These are phyloP conservation scores for Eucalyptus tenuipes DNA, from an alignment of 345 rosid species.

Conservation along the genomic window DNA sequence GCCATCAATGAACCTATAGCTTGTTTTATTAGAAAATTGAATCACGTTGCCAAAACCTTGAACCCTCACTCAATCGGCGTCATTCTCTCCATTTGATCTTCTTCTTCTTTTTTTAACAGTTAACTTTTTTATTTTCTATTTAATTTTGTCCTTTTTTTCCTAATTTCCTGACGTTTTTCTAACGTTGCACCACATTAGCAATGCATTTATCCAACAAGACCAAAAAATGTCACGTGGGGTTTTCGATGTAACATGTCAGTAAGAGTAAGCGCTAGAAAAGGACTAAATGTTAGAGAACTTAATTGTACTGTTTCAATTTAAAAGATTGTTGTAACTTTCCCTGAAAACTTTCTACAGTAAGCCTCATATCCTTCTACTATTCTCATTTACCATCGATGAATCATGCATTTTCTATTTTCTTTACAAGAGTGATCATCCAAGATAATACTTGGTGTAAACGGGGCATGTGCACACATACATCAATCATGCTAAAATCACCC, in stretches of 20 bases:
- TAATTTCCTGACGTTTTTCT: background rate
- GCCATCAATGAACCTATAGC: background rate
- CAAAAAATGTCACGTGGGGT: background rate
- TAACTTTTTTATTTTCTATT: background rate
- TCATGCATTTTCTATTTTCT: background rate
- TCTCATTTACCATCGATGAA: background rate
- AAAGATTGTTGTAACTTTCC: background rate
- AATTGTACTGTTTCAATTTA: background rate
- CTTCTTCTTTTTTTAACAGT: background rate
- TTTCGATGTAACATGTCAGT: rapidly evolving
- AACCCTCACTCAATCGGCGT: background rate
- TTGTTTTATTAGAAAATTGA: background rate
- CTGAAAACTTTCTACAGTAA: background rate
- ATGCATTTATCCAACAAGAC: background rate
- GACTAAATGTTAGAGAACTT: too few relatives aligned
- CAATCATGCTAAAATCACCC: background rate
- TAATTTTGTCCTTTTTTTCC: too few relatives aligned
- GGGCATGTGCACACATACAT: background rate
- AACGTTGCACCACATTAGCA: background rate
- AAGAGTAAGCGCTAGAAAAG: background rate
- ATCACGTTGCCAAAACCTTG: background rate
- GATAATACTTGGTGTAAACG: background rate
- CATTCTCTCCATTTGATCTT: background rate
- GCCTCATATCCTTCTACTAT: background rate
- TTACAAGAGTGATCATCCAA: background rate